Evolutionary conservation across 495 filamentous ascomycete species (phyloP), one percentile per base, ranked within the genome.

Genomic region (Cercophora newfieldiana): DNA sequence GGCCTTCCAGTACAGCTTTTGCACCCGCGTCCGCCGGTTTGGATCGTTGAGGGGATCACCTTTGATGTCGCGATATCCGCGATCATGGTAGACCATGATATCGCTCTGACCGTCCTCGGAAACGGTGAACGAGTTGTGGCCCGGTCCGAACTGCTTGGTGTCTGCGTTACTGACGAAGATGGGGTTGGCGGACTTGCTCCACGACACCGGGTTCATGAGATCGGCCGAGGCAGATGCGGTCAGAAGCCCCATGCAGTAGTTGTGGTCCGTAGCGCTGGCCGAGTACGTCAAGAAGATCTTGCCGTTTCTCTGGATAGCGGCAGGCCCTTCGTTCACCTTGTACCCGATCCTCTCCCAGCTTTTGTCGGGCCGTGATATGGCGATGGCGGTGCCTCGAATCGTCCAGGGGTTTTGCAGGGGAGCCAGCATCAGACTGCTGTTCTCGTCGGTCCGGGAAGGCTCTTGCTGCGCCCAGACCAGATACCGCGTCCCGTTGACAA

Each of bases 281-380:
- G 80, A 82, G 71, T 80, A 87, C 1, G 77, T 73, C 44, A 87
- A 26, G 51, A 82, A 84, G 16, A 80, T 80, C 31, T 75, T 77
- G 8, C 81, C 83, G 61, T 74, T 75, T 0, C 66, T 53, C 53
- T 72, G 68, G 29, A 74, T 33, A n/a, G 75, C 75, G 10, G 80
- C 80, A 44, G 86, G 81, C 16, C 86, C 86, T 59, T 87, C 87
- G 57, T 86, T 86, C 26, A 86, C 82, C 19, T 82, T 80, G 12
- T 82, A 80, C 1, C 79, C 78, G 18, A 82, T 81, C 0, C 74
- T 78, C 61, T 86, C 84, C 78, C 82, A 87, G 14, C 73, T 26
- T 3, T 75, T 61, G 1, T 75, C 77, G 0, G 84, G 84, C 29
- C 81, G 73, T 4, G 75, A 80, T 59, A 87, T 79, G 58, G 64